Percentiles rank a stretch among this genome's conserved stretches.
Evolutionary conservation across 2,329 filamentous ascomycete genomes (phyloP).

Genomic region (Sporothrix brasiliensis): DNA sequence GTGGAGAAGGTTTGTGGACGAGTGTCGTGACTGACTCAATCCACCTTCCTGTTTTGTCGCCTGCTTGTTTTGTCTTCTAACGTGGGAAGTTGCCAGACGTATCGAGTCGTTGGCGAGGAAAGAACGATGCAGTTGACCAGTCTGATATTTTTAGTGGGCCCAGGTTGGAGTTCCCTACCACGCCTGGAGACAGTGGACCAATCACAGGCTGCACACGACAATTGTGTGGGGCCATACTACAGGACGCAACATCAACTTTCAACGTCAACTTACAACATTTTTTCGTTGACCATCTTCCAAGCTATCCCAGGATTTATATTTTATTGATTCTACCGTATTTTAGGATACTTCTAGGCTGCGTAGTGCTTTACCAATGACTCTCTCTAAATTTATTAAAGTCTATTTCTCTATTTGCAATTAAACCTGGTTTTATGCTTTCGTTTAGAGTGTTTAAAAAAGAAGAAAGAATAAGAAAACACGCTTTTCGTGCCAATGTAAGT

Average conservation of each 20-base stretch:
- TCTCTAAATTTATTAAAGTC: too few species aligned
- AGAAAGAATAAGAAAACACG: too few species aligned
- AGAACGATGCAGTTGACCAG: constrained; percentile 35
- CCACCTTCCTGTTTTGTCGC: too few species aligned
- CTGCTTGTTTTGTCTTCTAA: constrained; percentile 2
- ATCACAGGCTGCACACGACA: neutral
- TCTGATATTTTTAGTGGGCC: constrained; percentile 30
- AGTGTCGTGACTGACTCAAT: neutral
- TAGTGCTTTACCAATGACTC: too few species aligned
- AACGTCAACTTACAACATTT: too few species aligned
- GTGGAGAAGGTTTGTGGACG: neutral
- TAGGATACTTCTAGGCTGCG: too few species aligned
- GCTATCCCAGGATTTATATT: neutral
- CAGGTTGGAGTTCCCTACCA: neutral
- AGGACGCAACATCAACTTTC: neutral
- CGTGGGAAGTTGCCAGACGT: constrained; percentile 5
- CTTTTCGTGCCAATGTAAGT: too few species aligned
- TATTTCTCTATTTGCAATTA: too few species aligned
- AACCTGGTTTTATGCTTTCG: too few species aligned
- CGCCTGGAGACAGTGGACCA: neutral
- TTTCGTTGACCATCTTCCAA: neutral
- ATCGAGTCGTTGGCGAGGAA: neutral
- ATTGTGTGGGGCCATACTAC: neutral
- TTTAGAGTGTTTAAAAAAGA: too few species aligned
- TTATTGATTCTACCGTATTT: too few species aligned